These are phyloP conservation scores for Boletus eberwhitei DNA, from an alignment of 768 basidiomycete genomes.

Conservation along the genomic window DNA sequence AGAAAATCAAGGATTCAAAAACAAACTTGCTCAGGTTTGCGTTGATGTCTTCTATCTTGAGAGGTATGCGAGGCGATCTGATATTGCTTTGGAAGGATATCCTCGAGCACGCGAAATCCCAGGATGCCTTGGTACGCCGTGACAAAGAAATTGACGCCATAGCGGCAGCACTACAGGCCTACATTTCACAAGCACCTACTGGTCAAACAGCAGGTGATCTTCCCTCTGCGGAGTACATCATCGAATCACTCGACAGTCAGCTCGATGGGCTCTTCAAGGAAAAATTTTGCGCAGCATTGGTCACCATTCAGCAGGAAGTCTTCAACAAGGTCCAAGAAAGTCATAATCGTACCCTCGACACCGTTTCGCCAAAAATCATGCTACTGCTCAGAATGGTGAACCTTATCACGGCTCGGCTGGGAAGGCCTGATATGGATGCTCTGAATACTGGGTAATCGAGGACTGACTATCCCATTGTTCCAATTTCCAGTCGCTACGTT, in stretches of 20 bases:
- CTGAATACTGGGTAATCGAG: constrained; percentile 5
- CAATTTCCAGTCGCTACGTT: background rate
- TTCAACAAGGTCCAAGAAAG: constrained; percentile 19
- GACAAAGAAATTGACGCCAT: constrained; percentile 31
- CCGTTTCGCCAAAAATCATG: constrained; percentile 26
- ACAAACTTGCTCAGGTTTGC: constrained; percentile 26
- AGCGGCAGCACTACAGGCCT: constrained; percentile 30
- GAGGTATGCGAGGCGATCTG: background rate
- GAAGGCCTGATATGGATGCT: constrained; percentile 16
- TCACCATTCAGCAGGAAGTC: constrained; percentile 25
- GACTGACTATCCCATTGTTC: background rate
- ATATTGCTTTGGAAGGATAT: constrained; percentile 10
- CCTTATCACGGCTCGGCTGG: constrained; percentile 27
- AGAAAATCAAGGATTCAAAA: constrained; percentile 29
- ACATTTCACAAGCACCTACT: constrained; percentile 27
- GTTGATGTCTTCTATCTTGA: background rate
- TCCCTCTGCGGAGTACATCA: constrained; percentile 30
- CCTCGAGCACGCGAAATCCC: constrained; percentile 7
- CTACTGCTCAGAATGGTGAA: constrained; percentile 31
- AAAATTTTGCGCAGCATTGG: constrained; percentile 18
- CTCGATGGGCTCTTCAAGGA: constrained; percentile 27
- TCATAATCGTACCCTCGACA: constrained; percentile 21
- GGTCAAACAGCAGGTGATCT: constrained; percentile 10
- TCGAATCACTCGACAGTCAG: constrained; percentile 24
- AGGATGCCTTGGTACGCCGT: constrained; percentile 15